Evolutionary conservation across 441 rosid species (phyloP).

Genomic region (Macaranga tanarius): DNA sequence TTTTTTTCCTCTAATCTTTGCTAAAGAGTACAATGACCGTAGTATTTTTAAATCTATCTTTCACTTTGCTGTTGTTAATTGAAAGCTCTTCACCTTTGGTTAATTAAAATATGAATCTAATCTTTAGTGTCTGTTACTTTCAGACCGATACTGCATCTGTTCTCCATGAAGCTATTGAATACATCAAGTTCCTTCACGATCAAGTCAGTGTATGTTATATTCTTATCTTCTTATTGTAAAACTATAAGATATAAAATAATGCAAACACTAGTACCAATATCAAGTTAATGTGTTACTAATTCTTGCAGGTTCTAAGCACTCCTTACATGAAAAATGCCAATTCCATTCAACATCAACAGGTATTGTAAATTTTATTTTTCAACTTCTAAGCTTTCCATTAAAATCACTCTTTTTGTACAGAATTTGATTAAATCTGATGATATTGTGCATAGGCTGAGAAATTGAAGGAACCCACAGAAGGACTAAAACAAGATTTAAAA

Average conservation of each 20-base stretch:
- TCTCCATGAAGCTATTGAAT: constrained; percentile 94
- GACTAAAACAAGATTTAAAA: constrained; percentile 56
- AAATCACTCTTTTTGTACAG: neutral
- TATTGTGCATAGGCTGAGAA: constrained; percentile 45
- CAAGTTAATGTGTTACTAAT: constrained; percentile 5
- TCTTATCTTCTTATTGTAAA: constrained; percentile 2
- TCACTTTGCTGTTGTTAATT: constrained; percentile 16
- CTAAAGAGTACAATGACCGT: constrained; percentile 22
- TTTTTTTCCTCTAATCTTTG: constrained; percentile 26
- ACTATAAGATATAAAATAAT: neutral
- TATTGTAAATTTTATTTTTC: constrained; percentile 9
- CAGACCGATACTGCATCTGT: constrained; percentile 99
- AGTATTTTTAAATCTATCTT: no score
- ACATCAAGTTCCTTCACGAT: constrained; percentile 92
- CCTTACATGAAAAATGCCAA: constrained; percentile 34
- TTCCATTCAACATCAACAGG: constrained; percentile 61
- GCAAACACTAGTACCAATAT: constrained; percentile 1
- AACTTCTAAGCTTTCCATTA: neutral
- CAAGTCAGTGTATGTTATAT: constrained; percentile 79
- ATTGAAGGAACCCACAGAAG: constrained; percentile 43
- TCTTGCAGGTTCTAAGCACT: constrained; percentile 49
- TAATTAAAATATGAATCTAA: constrained; percentile 4
- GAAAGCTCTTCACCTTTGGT: constrained; percentile 11
- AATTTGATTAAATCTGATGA: neutral
- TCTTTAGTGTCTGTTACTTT: constrained; percentile 20